Percentiles rank a stretch among this genome's conserved stretches.
These are phyloP conservation scores for Inga laurina DNA, from an alignment of 306 rosid species.

Conservation along the genomic window DNA sequence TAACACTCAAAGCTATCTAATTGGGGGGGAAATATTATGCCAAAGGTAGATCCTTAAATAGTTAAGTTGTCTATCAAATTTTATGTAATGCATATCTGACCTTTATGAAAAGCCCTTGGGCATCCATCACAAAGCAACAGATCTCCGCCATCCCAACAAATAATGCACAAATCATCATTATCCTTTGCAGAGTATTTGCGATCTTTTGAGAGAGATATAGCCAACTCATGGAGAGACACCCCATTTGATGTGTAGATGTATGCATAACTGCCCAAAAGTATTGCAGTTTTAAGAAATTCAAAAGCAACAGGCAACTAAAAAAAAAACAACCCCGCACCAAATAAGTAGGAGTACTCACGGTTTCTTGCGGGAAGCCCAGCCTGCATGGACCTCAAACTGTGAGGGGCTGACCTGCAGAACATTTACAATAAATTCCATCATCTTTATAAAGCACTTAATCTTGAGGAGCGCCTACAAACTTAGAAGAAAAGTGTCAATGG, in stretches of 20 bases:
- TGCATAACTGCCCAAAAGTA: conserved; percentile 77
- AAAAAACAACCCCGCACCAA: conserved; percentile 8
- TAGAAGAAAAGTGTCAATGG: conserved; percentile 33
- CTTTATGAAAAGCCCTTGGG: conserved; percentile 98
- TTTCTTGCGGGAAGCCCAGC: conserved; percentile 93
- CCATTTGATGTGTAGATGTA: conserved; percentile 95
- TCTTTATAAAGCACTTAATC: conserved; percentile 22
- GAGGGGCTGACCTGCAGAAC: conserved; percentile 93
- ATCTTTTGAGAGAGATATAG: conserved; percentile 84
- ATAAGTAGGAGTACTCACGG: conserved; percentile 67
- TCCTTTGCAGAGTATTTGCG: conserved; percentile 78
- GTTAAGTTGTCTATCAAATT: conserved; percentile 2
- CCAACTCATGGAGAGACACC: conserved; percentile 91
- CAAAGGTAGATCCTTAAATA: background rate
- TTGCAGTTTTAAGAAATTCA: conserved; percentile 33
- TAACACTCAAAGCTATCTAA: conserved; percentile 20
- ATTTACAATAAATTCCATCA: conserved; percentile 31
- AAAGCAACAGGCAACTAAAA: conserved; percentile 24
- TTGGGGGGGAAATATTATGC: background rate
- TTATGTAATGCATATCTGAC: conserved; percentile 45
- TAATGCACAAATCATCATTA: conserved; percentile 89
- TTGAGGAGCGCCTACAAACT: conserved; percentile 15
- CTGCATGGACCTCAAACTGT: conserved; percentile 96
- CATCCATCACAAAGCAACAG: conserved; percentile 96
- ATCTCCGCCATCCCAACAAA: conserved; percentile 96